Conservation (phyloP, 129 eudicot genomes). For the Chrysanthemum makinoi region DNA sequence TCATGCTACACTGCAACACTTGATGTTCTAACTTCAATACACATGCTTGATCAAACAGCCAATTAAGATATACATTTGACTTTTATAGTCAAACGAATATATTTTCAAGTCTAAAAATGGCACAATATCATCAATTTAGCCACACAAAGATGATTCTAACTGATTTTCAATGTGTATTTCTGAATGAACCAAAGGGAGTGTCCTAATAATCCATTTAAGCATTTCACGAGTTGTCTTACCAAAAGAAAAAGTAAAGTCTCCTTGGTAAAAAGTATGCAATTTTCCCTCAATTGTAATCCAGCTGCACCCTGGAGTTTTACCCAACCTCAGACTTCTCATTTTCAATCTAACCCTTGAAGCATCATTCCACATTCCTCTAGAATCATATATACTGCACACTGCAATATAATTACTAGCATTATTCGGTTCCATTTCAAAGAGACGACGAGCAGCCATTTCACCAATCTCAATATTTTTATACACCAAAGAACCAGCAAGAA, state of each 20-base stretch:
- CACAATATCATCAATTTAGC: not conserved
- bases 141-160: not conserved
- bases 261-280: slow-evolving; percentile 39
- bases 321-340: slow-evolving; percentile 34
- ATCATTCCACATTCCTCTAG: slow-evolving; percentile 37
- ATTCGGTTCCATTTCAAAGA: slow-evolving; percentile 40
- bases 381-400: slow-evolving; percentile 45
- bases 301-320: slow-evolving; percentile 46
- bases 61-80: not conserved
- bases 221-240: slow-evolving; percentile 22
- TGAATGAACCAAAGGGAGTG: slow-evolving; percentile 19
- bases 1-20: no score
- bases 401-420: slow-evolving; percentile 49
- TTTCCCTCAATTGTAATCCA: slow-evolving; percentile 35
- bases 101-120: not conserved
- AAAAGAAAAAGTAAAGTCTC: slow-evolving; percentile 12
- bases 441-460: slow-evolving; percentile 37
- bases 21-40: no score
- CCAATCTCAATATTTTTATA: slow-evolving; percentile 40
- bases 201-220: slow-evolving; percentile 18
- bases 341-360: slow-evolving; percentile 36
- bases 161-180: not conserved
- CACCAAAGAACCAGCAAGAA: slow-evolving; percentile 43
- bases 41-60: no score
- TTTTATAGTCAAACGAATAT: not conserved